A percentile compares a stretch with the other conserved stretches of the same genome.
phyloP scores from a whole-genome alignment of 2,329 filamentous ascomycete species.

The Penicillium rolfsii region DNA sequence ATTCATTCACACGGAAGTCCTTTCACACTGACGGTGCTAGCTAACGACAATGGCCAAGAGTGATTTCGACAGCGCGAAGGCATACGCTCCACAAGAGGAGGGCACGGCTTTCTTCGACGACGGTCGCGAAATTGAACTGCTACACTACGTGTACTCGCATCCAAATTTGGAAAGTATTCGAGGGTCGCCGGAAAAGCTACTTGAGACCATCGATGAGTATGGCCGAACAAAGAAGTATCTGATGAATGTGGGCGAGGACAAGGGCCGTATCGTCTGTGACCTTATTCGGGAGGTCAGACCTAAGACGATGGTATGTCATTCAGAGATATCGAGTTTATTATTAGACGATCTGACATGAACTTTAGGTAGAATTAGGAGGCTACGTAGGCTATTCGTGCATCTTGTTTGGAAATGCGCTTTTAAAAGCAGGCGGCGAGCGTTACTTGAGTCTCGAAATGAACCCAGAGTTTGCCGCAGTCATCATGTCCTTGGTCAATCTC shows the following conservation, averaged over 20 bases:
- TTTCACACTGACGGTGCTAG: too few species aligned
- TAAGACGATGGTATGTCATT: conserved; percentile 60
- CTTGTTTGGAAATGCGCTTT: conserved; percentile 68
- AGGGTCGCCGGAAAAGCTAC: conserved; percentile 62
- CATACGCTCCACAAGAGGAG: neutral
- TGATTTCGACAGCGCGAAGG: neutral
- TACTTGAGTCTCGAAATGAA: conserved; percentile 75
- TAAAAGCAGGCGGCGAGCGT: conserved; percentile 61
- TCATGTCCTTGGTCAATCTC: conserved; percentile 67
- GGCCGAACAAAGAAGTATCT: conserved; percentile 67
- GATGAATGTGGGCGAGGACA: conserved; percentile 76
- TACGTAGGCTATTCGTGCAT: conserved; percentile 44
- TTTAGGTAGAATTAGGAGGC: neutral
- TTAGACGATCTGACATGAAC: neutral
- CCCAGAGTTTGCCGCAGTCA: conserved; percentile 72
- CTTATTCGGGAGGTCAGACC: conserved; percentile 69
- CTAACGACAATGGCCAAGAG: too few species aligned
- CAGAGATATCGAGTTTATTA: neutral
- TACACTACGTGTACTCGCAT: conserved; percentile 66
- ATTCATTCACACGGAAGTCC: too few species aligned
- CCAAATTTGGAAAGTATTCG: conserved; percentile 62
- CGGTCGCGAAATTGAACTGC: conserved; percentile 55
- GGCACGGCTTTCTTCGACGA: conserved; percentile 53
- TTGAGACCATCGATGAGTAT: conserved; percentile 70
- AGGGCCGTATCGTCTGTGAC: conserved; percentile 69